Conservation (phyloP, 1,284 basidiomycete genomes). For the Golubevia sp. region DNA sequence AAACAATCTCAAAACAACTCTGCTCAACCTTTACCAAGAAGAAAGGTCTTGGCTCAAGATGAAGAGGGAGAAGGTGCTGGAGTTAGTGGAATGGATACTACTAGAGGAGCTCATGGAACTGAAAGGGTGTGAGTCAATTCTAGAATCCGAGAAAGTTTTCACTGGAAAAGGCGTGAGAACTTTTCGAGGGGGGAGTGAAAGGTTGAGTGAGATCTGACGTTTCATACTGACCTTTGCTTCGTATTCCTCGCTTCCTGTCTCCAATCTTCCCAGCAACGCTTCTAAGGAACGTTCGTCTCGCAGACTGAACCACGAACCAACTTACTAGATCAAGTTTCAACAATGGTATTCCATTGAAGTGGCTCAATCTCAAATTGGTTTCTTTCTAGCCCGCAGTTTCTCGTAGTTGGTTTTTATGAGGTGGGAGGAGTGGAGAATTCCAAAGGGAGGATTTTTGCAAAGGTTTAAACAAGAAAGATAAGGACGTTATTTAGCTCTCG, state of each 20-base stretch:
- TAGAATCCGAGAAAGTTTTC: not conserved
- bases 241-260: not conserved
- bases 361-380: too few species aligned
- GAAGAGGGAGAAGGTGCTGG: slow-evolving; percentile 29
- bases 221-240: not conserved
- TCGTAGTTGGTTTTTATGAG: too few species aligned
- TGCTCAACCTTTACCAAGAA: slow-evolving; percentile 45
- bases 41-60: slow-evolving; percentile 47
- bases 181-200: not conserved
- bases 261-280: not conserved
- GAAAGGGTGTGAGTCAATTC: slow-evolving; percentile 11
- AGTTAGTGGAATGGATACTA: slow-evolving; percentile 36
- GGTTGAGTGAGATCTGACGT: not conserved
- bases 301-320: too few species aligned
- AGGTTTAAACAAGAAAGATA: too few species aligned
- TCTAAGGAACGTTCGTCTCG: not conserved
- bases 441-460: too few species aligned
- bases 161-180: too few species aligned
- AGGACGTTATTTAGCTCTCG: too few species aligned
- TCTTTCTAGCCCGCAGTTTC: too few species aligned
- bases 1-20: slow-evolving; percentile 18
- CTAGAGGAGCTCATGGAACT: slow-evolving; percentile 30
- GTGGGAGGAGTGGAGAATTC: too few species aligned
- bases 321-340: too few species aligned
- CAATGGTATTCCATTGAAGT: too few species aligned